Conservation (phyloP, 2,329 filamentous ascomycete species). For the Trichoderma sp. region DNA sequence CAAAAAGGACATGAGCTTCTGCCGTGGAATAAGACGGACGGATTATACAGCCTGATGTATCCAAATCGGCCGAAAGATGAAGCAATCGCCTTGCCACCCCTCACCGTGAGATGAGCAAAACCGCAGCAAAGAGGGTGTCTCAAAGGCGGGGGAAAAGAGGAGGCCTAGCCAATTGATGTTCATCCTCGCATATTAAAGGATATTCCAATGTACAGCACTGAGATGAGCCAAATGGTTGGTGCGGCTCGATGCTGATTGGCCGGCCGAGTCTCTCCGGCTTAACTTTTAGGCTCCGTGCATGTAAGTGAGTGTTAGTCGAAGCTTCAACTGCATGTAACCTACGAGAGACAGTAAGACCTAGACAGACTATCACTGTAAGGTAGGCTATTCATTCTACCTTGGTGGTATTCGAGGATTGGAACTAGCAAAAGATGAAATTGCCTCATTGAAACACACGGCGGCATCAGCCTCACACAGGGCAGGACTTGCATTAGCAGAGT, state of each 20-base stretch:
- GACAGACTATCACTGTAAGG: neutral
- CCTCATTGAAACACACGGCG: neutral
- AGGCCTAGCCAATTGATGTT: neutral
- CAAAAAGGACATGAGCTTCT: neutral
- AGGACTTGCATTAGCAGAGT: constrained; percentile 10
- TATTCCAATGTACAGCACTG: neutral
- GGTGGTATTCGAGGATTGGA: neutral
- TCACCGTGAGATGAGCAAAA: neutral
- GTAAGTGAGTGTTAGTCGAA: neutral
- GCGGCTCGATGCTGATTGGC: neutral
- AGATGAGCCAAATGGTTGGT: neutral
- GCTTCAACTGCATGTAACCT: neutral
- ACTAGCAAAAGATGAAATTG: neutral
- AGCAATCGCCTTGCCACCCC: neutral
- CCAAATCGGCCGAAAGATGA: neutral
- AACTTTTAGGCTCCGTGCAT: constrained; percentile 15
- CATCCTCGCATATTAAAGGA: neutral
- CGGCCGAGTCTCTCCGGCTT: neutral
- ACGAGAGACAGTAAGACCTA: neutral
- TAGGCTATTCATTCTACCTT: neutral
- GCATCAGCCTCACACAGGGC: neutral
- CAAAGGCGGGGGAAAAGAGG: neutral
- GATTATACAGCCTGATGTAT: neutral
- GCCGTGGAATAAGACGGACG: neutral
- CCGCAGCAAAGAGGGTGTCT: neutral